Evolutionary conservation across 176 grass and related monocot species (phyloP), one percentile per base, ranked within the genome.

Genomic region (Chrysopogon serrulatus): DNA sequence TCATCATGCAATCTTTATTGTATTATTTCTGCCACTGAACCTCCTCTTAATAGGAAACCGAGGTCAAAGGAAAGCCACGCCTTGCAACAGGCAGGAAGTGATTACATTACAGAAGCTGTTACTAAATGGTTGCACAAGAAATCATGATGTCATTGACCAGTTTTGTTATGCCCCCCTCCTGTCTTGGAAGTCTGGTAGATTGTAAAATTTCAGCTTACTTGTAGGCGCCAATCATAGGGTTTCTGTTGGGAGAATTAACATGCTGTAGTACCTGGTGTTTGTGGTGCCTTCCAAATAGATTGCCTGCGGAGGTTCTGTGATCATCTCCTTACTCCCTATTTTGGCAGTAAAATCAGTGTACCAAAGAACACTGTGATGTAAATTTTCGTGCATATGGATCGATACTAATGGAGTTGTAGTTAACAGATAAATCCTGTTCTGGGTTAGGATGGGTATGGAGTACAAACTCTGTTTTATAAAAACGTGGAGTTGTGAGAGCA

Each of bases 11-110:
- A 54, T 49, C 36, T 17, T 6, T 17, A 4, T 23, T 48, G 65
- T 45, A 33, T 26, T 59, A 28, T 45, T 81, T 79, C 44, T 73
- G 39, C 5, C 48, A 35, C 63, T 43, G 33, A 76, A 19, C 5
- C 48, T 75, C 33, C 27, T 69, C 37, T 80, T 73, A 79, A 56
- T 71, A 98, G 93, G 93, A 98, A 90, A 86, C 91, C 17, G 96
- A 98, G 87, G 91, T 98, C 7, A 98, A 98, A 90, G 93, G 91
- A 66, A 98, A 98, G 81, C 93, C 96, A 24, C 86, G 96, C 44
- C 70, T 89, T 27, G 80, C 90, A 10, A 90, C 93, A 28, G 93
- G 82, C 77, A 90, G 87, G 79, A 86, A 92, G 68, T 86, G 45
- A 86, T 83, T 62, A 10, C 26, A 82, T 35, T 53, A 70, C 37